Evolutionary conservation across 2,329 filamentous ascomycete genomes (phyloP).

Genomic region (Zarea fungicola): DNA sequence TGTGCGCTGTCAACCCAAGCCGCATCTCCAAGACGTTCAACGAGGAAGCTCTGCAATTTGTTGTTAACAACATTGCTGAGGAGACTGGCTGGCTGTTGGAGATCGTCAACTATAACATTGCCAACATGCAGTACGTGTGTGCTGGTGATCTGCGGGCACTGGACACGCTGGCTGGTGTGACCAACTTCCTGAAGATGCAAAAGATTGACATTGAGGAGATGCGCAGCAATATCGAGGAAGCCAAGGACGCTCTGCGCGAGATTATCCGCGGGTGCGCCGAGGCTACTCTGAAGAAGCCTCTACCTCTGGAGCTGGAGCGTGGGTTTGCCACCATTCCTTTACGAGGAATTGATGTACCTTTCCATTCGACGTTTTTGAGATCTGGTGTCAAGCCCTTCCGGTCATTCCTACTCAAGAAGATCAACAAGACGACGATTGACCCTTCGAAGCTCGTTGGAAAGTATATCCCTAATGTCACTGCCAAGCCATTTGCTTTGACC

Average conservation of each 20-base stretch:
- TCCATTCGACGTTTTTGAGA: slow-evolving; percentile 97
- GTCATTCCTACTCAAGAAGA: slow-evolving; percentile 98
- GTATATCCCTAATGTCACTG: slow-evolving; percentile 98
- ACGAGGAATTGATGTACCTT: slow-evolving; percentile 95
- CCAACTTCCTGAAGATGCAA: slow-evolving; percentile 93
- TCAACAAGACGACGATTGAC: slow-evolving; percentile 98
- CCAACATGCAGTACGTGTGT: slow-evolving; percentile 71
- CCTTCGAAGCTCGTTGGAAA: slow-evolving; percentile 95
- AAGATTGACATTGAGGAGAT: slow-evolving; percentile 96
- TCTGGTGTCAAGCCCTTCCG: slow-evolving; percentile 99
- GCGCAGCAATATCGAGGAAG: slow-evolving; percentile 83
- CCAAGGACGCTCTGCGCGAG: slow-evolving; percentile 81
- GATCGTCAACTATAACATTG: slow-evolving; percentile 94
- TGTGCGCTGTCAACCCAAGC: slow-evolving; percentile 98
- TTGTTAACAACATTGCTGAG: slow-evolving; percentile 91
- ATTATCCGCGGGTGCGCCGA: slow-evolving; percentile 88
- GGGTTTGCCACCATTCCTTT: slow-evolving; percentile 97
- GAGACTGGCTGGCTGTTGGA: slow-evolving; percentile 93
- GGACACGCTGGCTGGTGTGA: slow-evolving; percentile 71
- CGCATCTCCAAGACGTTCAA: slow-evolving; percentile 98
- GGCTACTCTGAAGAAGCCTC: slow-evolving; percentile 82
- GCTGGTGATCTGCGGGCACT: slow-evolving; percentile 65
- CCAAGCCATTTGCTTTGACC: slow-evolving; percentile 87
- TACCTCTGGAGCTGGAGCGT: slow-evolving; percentile 82
- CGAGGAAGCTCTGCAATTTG: slow-evolving; percentile 93